Conservation (phyloP, 2,329 filamentous ascomycete genomes). For the Thermoascus crustaceus region DNA sequence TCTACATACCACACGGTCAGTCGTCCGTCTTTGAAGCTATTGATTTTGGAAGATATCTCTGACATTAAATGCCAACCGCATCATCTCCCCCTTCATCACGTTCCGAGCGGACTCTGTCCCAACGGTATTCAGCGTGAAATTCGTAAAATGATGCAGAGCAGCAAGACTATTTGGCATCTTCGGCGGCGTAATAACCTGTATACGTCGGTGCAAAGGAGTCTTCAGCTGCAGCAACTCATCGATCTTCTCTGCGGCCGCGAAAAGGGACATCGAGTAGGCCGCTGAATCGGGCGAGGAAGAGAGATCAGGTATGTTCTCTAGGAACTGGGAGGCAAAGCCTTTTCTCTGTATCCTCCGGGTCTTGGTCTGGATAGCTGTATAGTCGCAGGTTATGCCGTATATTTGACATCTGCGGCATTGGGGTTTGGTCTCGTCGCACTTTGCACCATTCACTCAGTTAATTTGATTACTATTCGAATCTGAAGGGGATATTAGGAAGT, state of each 20-base stretch:
- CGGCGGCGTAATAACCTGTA: neutral
- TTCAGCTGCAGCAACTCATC: conserved; percentile 16
- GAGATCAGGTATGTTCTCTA: conserved; percentile 8
- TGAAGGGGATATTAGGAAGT: too few relatives aligned
- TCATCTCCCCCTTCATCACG: conserved; percentile 18
- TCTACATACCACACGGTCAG: conserved; percentile 11
- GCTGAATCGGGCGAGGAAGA: conserved; percentile 10
- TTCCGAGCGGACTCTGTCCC: conserved; percentile 9
- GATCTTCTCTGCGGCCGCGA: conserved; percentile 14
- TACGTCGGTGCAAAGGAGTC: conserved; percentile 3
- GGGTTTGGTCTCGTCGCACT: too few relatives aligned
- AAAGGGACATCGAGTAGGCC: conserved; percentile 15
- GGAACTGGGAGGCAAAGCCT: conserved; percentile 10
- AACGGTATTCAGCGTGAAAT: conserved; percentile 10
- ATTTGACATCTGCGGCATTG: too few relatives aligned
- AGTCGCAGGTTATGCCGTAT: too few relatives aligned
- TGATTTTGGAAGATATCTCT: conserved; percentile 3
- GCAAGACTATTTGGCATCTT: conserved; percentile 8
- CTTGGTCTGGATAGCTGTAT: too few relatives aligned
- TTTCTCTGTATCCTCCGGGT: too few relatives aligned
- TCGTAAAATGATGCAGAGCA: conserved; percentile 24
- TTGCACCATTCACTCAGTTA: too few relatives aligned
- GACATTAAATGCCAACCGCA: conserved; percentile 25
- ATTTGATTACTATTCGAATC: too few relatives aligned
- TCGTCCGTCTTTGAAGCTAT: neutral